Conservation (phyloP, 345 rosid species). For the Salix brachista region DNA sequence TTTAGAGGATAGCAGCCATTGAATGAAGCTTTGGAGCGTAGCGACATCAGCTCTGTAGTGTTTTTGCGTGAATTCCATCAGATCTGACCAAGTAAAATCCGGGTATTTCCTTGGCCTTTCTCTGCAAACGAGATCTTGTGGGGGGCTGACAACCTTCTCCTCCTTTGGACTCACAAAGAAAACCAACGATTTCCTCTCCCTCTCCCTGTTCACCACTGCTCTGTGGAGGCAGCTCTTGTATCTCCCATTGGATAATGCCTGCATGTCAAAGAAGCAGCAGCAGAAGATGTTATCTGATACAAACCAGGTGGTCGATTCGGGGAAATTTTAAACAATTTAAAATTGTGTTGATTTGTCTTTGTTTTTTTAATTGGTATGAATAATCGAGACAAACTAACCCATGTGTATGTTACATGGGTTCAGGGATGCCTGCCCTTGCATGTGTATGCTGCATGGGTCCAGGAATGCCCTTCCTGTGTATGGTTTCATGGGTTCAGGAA, state of each 20-base stretch:
- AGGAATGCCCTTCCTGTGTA: no score
- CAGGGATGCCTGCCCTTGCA: no score
- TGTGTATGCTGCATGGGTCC: no score
- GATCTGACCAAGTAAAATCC: constrained; percentile 75
- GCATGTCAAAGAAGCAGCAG: neutral
- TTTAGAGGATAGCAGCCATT: constrained; percentile 32
- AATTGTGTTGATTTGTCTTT: no score
- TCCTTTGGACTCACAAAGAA: constrained; percentile 55
- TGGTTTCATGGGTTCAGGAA: no score
- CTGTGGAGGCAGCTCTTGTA: constrained; percentile 72
- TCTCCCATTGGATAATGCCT: constrained; percentile 58
- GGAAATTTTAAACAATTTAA: no score
- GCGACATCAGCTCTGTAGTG: constrained; percentile 45
- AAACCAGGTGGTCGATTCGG: no score
- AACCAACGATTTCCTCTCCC: constrained; percentile 51
- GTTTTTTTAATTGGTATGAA: no score
- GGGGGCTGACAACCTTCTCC: constrained; percentile 64
- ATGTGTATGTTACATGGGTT: no score
- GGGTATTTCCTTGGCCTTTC: constrained; percentile 49
- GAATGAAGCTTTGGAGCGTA: constrained; percentile 43
- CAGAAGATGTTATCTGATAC: neutral
- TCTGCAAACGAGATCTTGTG: constrained; percentile 42
- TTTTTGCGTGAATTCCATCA: constrained; percentile 53
- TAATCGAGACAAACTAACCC: no score
- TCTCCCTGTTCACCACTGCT: constrained; percentile 57